Percentiles rank a stretch among this genome's conserved stretches.
phyloP scores from a whole-genome alignment of 805 yeast species.

The Metschnikowia orientalis region DNA sequence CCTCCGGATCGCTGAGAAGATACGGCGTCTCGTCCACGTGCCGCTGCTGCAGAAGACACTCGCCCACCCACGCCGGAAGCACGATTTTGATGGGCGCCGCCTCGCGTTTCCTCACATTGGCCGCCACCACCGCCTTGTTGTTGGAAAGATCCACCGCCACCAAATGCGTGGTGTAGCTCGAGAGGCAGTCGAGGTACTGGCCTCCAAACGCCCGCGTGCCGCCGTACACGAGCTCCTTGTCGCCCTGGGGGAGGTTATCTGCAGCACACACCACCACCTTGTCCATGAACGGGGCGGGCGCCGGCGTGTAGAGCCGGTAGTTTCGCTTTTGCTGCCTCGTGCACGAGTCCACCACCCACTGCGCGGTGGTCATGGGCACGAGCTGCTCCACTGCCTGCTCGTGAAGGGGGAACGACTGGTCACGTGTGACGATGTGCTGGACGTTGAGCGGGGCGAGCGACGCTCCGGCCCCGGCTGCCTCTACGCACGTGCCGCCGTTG shows the following conservation, averaged over 20 bases:
- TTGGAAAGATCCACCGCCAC: slow-evolving; percentile 51
- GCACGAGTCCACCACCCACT: slow-evolving; percentile 56
- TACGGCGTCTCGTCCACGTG: slow-evolving; percentile 53
- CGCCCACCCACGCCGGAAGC: slow-evolving; percentile 76
- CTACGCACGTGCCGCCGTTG: slow-evolving; percentile 11
- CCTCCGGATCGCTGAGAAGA: slow-evolving; percentile 26
- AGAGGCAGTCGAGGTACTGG: slow-evolving; percentile 54
- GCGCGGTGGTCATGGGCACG: slow-evolving; percentile 61
- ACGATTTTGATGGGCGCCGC: slow-evolving; percentile 53
- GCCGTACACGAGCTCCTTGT: slow-evolving; percentile 61
- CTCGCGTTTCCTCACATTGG: slow-evolving; percentile 25
- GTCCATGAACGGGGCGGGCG: slow-evolving; percentile 60
- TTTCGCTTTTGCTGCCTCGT: slow-evolving; percentile 26
- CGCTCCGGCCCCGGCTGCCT: slow-evolving; percentile 1
- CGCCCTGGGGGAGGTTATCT: slow-evolving; percentile 53
- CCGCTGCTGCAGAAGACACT: slow-evolving; percentile 52
- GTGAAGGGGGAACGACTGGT: slow-evolving; percentile 51
- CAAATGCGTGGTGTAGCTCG: slow-evolving; percentile 75
- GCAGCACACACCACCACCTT: slow-evolving; percentile 56
- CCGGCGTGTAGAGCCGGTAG: slow-evolving; percentile 64
- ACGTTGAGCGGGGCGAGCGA: slow-evolving; percentile 10
- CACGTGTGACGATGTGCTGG: slow-evolving; percentile 50
- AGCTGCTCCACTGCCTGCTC: slow-evolving; percentile 43
- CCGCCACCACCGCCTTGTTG: slow-evolving; percentile 57
- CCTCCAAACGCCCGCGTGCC: slow-evolving; percentile 79